Evolutionary conservation across 345 rosid species (phyloP).

Genomic region (sweet orange (Citrus sinensis)): DVS_A1.0 CM039164.1:1763001-1763500

Average conservation of each 20-base stretch:
- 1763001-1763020: slow-evolving; percentile 54
- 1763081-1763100: slow-evolving; percentile 53
- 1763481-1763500: slow-evolving; percentile 54
- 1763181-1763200: slow-evolving; percentile 48
- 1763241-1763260: neutral
- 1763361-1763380: slow-evolving; percentile 28
- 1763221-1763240: neutral
- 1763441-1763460: slow-evolving; percentile 85
- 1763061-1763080: slow-evolving; percentile 46
- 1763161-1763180: slow-evolving; percentile 49
- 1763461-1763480: slow-evolving; percentile 58
- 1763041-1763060: slow-evolving; percentile 36
- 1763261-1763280: neutral
- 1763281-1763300: no score
- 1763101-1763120: slow-evolving; percentile 41
- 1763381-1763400: slow-evolving; percentile 61
- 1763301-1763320: neutral
- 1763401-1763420: slow-evolving; percentile 63
- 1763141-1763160: slow-evolving; percentile 55
- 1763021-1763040: slow-evolving; percentile 46
- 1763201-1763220: slow-evolving; percentile 65
- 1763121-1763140: slow-evolving; percentile 4
- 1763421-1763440: slow-evolving; percentile 47
- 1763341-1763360: no score
- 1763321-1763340: neutral